Conservation (phyloP, 2,329 filamentous ascomycete species). For the Penicillium occitanis region DNA sequence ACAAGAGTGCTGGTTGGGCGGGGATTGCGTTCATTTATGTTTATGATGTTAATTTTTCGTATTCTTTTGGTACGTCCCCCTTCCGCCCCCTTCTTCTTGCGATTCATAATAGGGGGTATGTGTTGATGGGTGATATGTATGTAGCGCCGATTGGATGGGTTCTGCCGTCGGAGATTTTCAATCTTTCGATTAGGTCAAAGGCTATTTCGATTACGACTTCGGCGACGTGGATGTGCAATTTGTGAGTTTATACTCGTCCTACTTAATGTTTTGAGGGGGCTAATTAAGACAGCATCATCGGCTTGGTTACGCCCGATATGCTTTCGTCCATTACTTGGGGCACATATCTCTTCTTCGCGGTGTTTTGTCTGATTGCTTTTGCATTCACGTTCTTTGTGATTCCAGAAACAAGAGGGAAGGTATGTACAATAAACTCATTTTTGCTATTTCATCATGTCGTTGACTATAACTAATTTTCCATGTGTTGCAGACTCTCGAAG, state of each 20-base stretch:
- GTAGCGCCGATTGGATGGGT: slow-evolving; percentile 41
- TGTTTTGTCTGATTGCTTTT: slow-evolving; percentile 38
- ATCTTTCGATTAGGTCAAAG: slow-evolving; percentile 39
- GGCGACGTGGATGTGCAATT: slow-evolving; percentile 43
- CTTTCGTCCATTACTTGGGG: slow-evolving; percentile 39
- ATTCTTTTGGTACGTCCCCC: slow-evolving; percentile 35
- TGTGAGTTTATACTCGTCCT: slow-evolving; percentile 27
- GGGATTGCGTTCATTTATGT: slow-evolving; percentile 42
- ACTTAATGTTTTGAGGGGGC: background rate
- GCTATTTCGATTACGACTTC: slow-evolving; percentile 42
- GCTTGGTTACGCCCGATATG: slow-evolving; percentile 40
- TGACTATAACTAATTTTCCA: background rate
- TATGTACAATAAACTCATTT: slow-evolving; percentile 20
- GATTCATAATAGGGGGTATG: background rate
- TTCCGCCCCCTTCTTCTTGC: background rate
- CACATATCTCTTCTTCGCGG: slow-evolving; percentile 43
- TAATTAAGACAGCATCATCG: slow-evolving; percentile 30
- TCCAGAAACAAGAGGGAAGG: slow-evolving; percentile 39
- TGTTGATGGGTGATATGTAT: background rate
- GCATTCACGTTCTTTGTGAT: slow-evolving; percentile 38
- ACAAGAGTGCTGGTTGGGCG: slow-evolving; percentile 37
- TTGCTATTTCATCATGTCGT: background rate
- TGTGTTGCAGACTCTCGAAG: slow-evolving; percentile 49
- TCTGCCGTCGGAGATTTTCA: slow-evolving; percentile 43
- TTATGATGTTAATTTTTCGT: slow-evolving; percentile 41